Conservation (phyloP, 176 grass and related monocot genomes). For the Raddia guianensis region DNA sequence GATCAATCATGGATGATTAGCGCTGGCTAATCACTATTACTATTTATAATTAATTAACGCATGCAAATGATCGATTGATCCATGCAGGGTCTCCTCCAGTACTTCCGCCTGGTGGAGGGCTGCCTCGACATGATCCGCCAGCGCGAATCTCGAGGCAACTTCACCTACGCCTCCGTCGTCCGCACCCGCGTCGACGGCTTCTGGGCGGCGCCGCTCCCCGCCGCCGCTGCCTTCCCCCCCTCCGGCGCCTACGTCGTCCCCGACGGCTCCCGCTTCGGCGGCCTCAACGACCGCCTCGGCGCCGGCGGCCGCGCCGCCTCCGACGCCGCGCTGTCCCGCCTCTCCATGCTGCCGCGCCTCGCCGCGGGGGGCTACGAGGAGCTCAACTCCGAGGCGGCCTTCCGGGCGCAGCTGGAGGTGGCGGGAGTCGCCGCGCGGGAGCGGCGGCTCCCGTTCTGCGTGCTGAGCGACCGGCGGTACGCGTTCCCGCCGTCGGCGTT, state of each 20-base stretch:
- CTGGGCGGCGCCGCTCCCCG: slow-evolving; percentile 54
- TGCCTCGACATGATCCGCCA: slow-evolving; percentile 67
- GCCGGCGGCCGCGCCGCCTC: slow-evolving; percentile 46
- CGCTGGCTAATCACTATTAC: too few relatives aligned
- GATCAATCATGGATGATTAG: too few relatives aligned
- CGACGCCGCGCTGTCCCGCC: slow-evolving; percentile 50
- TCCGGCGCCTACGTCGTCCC: slow-evolving; percentile 55
- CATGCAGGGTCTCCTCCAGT: slow-evolving; percentile 74
- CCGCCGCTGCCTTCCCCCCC: background rate
- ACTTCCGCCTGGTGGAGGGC: slow-evolving; percentile 80
- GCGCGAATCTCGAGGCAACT: slow-evolving; percentile 54
- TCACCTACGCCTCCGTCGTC: slow-evolving; percentile 69
- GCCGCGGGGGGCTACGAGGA: slow-evolving; percentile 39
- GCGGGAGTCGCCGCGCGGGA: slow-evolving; percentile 12
- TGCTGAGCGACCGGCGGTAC: slow-evolving; percentile 70
- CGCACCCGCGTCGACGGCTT: slow-evolving; percentile 82
- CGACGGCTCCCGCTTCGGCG: slow-evolving; percentile 63
- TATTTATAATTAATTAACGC: too few relatives aligned
- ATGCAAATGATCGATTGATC: too few relatives aligned
- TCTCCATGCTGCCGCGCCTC: slow-evolving; percentile 55
- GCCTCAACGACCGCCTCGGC: slow-evolving; percentile 85
- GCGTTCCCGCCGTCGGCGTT: slow-evolving; percentile 46
- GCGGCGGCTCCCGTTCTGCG: slow-evolving; percentile 63
- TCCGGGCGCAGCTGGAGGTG: slow-evolving; percentile 60
- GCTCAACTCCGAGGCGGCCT: slow-evolving; percentile 76